These are phyloP conservation scores for Pseudocercospora pini-densiflorae DNA, from an alignment of 2,329 filamentous ascomycete species.

Conservation along the genomic window DNA sequence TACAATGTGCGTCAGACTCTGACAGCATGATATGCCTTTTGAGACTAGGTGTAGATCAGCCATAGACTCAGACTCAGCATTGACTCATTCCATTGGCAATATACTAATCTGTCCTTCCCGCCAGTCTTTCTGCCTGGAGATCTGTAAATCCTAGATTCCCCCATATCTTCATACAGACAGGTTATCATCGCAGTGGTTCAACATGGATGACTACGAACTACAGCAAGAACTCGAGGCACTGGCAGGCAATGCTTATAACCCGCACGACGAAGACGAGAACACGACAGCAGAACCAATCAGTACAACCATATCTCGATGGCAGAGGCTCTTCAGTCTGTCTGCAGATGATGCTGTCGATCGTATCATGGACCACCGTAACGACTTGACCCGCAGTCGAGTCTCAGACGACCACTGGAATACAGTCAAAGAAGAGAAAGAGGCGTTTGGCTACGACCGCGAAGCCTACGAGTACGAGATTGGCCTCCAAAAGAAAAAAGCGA, in stretches of 20 bases:
- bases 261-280: background rate
- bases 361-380: slow-evolving; percentile 41
- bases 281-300: slow-evolving; percentile 26
- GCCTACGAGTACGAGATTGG: slow-evolving; percentile 46
- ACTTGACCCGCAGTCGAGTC: slow-evolving; percentile 41
- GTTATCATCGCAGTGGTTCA: no score
- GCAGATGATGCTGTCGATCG: slow-evolving; percentile 38
- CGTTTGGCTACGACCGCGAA: slow-evolving; percentile 44
- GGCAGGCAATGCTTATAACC: slow-evolving; percentile 31
- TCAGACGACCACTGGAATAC: slow-evolving; percentile 44
- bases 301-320: slow-evolving; percentile 41
- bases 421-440: slow-evolving; percentile 38
- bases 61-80: no score
- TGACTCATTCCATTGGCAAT: no score
- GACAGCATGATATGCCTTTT: no score
- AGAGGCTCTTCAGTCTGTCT: slow-evolving; percentile 41
- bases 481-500: slow-evolving; percentile 35
- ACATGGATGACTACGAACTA: slow-evolving; percentile 30
- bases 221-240: slow-evolving; percentile 35
- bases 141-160: no score
- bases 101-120: no score
- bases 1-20: no score
- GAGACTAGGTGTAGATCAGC: no score
- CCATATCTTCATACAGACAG: no score
- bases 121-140: no score